phyloP scores from a whole-genome alignment of 352 stramenopile genomes.

The Pythium scleroteichum region DNA sequence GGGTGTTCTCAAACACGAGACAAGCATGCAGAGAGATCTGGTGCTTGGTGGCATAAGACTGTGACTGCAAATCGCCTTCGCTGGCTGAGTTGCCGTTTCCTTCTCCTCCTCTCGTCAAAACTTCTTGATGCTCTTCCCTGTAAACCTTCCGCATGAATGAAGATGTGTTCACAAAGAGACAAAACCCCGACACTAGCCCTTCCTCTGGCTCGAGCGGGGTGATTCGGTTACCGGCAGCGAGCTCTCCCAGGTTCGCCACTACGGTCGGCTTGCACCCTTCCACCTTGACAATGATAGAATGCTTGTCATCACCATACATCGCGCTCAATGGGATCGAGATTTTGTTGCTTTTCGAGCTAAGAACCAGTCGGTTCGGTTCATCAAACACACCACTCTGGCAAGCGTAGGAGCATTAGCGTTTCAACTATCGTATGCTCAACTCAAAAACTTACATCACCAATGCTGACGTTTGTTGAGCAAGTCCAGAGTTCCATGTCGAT shows the following conservation, averaged over 20 bases:
- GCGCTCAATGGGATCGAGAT: slow-evolving; percentile 82
- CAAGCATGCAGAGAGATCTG: slow-evolving; percentile 85
- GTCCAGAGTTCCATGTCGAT: slow-evolving; percentile 87
- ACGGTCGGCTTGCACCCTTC: slow-evolving; percentile 83
- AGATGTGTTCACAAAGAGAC: slow-evolving; percentile 82
- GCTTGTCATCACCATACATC: slow-evolving; percentile 75
- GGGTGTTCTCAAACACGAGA: slow-evolving; percentile 85
- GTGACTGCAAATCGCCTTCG: slow-evolving; percentile 35
- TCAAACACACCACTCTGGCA: slow-evolving; percentile 40
- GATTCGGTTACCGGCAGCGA: slow-evolving; percentile 65
- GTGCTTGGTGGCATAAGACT: slow-evolving; percentile 87
- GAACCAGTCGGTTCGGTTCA: slow-evolving; percentile 44
- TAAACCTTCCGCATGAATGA: slow-evolving; percentile 88
- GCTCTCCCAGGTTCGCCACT: slow-evolving; percentile 66
- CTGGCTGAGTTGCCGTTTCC: not conserved
- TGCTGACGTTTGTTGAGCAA: slow-evolving; percentile 45
- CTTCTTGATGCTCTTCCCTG: slow-evolving; percentile 80
- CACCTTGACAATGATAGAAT: slow-evolving; percentile 86
- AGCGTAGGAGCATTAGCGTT: not conserved
- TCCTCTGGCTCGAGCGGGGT: slow-evolving; percentile 72
- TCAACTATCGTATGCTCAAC: not conserved
- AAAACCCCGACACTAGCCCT: slow-evolving; percentile 61
- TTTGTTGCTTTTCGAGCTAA: slow-evolving; percentile 70
- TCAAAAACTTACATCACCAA: slow-evolving; percentile 45
- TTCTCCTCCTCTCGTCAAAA: slow-evolving; percentile 51